A percentile compares a stretch with the other conserved stretches of the same genome.
Conservation (phyloP, 441 rosid genomes). For the Erysimum pusillum region DNA sequence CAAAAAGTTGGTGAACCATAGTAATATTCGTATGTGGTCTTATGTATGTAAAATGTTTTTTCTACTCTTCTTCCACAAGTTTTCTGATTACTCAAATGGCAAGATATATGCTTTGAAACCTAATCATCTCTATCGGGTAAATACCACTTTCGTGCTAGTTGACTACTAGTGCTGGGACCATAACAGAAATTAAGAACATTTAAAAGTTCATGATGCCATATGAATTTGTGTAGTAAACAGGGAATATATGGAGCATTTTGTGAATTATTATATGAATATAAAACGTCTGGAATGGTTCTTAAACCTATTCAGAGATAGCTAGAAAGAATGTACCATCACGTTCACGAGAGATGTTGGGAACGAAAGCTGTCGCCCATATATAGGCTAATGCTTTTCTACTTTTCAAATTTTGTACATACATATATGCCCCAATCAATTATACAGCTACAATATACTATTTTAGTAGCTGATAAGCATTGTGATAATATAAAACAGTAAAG, state of each 20-base stretch:
- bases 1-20: conserved; percentile 2
- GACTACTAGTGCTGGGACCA: conserved; percentile 44
- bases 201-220: conserved; percentile 37
- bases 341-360: conserved; percentile 29
- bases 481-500: too few species aligned
- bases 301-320: conserved; percentile 19
- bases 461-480: too few species aligned
- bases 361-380: conserved; percentile 29
- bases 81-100: not conserved
- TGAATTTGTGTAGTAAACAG: conserved; percentile 32
- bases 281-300: conserved; percentile 7
- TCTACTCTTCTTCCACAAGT: conserved; percentile 14
- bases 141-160: conserved; percentile 23
- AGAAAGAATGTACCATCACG: conserved; percentile 16
- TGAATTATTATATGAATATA: conserved; percentile 16
- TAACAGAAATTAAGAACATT: conserved; percentile 41
- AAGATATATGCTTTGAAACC: conserved; percentile 32
- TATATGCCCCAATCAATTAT: too few species aligned
- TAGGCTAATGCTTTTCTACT: conserved; percentile 18
- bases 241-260: conserved; percentile 33
- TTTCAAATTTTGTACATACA: not conserved
- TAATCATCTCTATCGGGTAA: conserved; percentile 12
- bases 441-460: too few species aligned
- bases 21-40: conserved; percentile 18
- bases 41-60: not conserved